Conservation (phyloP, 345 rosid genomes). For the Lepidium aucheri region DNA sequence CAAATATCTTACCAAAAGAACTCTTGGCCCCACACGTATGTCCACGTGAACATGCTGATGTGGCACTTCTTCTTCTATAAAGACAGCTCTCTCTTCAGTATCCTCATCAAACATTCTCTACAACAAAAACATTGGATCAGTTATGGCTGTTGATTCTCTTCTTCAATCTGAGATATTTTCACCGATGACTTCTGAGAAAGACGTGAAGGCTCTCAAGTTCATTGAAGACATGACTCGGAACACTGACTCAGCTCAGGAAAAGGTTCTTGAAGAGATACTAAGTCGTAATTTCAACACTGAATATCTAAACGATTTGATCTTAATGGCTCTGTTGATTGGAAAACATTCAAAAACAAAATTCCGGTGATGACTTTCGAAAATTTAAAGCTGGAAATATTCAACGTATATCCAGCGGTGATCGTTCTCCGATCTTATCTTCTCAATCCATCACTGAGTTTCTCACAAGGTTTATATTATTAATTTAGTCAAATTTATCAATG, state of each 20-base stretch:
- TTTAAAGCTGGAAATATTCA: conserved; percentile 62
- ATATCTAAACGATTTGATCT: conserved; percentile 44
- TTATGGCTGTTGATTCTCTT: conserved; percentile 53
- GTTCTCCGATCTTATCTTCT: conserved; percentile 60
- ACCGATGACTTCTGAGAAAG: conserved; percentile 43
- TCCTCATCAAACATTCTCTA: background rate
- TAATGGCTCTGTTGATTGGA: conserved; percentile 46
- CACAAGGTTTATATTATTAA: conserved; percentile 40
- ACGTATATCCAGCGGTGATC: conserved; percentile 70
- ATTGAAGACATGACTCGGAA: conserved; percentile 59
- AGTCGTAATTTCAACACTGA: conserved; percentile 50
- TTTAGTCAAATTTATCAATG: background rate
- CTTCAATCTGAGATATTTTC: conserved; percentile 35
- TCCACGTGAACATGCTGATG: conserved; percentile 23
- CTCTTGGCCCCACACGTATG: conserved; percentile 21
- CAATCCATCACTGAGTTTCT: conserved; percentile 71
- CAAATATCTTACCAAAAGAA: conserved; percentile 24
- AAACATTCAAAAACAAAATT: conserved; percentile 44
- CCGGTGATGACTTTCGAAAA: conserved; percentile 65
- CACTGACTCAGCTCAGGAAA: conserved; percentile 46
- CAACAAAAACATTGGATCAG: background rate
- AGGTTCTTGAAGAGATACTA: conserved; percentile 46
- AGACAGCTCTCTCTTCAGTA: conserved; percentile 5
- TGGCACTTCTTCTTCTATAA: background rate
- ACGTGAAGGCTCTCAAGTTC: conserved; percentile 53